phyloP scores from a whole-genome alignment of 169 alveolate species.

The Babesia ovis region DNA sequence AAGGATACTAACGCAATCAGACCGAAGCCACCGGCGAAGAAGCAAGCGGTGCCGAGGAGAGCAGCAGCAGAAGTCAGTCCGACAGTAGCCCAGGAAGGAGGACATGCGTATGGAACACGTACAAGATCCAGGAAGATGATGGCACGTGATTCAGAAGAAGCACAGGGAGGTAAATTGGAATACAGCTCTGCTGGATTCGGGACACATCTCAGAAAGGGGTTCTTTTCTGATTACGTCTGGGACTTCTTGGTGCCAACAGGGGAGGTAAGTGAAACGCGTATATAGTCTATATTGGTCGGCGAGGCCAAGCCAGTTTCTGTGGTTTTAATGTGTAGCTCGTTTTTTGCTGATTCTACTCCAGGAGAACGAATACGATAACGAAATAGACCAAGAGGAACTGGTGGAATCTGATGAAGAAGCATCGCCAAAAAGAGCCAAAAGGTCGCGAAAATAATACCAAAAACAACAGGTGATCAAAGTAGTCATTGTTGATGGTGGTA shows the following conservation, averaged over 20 bases:
- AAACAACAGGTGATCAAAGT: background rate
- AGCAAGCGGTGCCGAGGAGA: constrained; percentile 33
- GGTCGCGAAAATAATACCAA: constrained; percentile 10
- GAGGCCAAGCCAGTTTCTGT: background rate
- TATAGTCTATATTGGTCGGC: background rate
- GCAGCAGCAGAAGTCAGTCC: constrained; percentile 38
- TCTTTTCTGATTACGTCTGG: constrained; percentile 70
- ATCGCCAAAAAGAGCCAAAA: background rate
- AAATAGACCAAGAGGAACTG: background rate
- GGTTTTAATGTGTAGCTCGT: too few species aligned
- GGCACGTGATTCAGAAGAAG: constrained; percentile 24
- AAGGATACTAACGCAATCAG: constrained; percentile 54
- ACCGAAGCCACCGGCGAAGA: constrained; percentile 40
- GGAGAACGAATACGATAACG: constrained; percentile 30
- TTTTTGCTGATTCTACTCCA: background rate
- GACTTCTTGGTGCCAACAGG: constrained; percentile 42
- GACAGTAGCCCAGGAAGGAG: constrained; percentile 26
- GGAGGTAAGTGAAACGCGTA: constrained; percentile 34
- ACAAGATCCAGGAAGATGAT: constrained; percentile 32
- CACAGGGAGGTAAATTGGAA: constrained; percentile 28
- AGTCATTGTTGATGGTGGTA: background rate
- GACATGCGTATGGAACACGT: constrained; percentile 65
- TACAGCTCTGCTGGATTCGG: constrained; percentile 54
- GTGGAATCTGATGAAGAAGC: constrained; percentile 12
- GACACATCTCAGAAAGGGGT: constrained; percentile 59